Base-by-base conservation (phyloP, 495 filamentous ascomycete species). In the Aspergillus egyptiacus region DNA sequence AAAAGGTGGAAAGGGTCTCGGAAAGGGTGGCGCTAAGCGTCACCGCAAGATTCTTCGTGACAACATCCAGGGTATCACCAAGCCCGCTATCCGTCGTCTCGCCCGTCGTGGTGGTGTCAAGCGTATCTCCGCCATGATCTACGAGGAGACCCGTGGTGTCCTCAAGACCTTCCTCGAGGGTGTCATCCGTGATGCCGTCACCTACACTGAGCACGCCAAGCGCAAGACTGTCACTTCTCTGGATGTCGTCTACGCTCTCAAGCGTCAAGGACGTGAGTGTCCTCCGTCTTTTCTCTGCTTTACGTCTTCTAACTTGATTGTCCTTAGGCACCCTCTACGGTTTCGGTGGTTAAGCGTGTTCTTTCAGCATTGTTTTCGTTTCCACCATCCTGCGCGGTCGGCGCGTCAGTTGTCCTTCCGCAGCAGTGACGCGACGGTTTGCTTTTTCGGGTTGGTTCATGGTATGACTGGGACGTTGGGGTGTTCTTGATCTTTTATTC, bases 121-220 rank as follows among this genome's bases (percentile, higher is more conserved):
- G 89, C 93, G 94, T 96, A 99, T 99, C 78, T 97, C 94, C 66
- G 63, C 72, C 72, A 80, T 86, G 79, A 91, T 99, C 85, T 99
- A 99, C 83, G 94, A 99, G 72, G 94, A 99, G 83, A 99, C 94
- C 61, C 94, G 94, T 69, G 90, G 93, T 84, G 94, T 99, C 63
- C 86, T 99, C 64, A 99, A 99, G 88, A 94, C 93, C 77, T 99
- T 99, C 90, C 90, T 99, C 64, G 94, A 99, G 79, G 90, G 91
- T 79, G 94, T 99, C 78, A 99, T 99, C 73, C 90, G 89, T 79
- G 91, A 96, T 59, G 91, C 91, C 59, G 91, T 97, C 79, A 96
- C 94, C 70, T 98, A 95, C 84, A 95, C 88, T 56, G 91, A 96
- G 78, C 88, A 94, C 80, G 88, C 89, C 79, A 94, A 94, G 83